Evolutionary conservation across 2,329 filamentous ascomycete species (phyloP), one percentile per base, ranked within the genome.

Genomic region (Fusarium aywerte): DNA sequence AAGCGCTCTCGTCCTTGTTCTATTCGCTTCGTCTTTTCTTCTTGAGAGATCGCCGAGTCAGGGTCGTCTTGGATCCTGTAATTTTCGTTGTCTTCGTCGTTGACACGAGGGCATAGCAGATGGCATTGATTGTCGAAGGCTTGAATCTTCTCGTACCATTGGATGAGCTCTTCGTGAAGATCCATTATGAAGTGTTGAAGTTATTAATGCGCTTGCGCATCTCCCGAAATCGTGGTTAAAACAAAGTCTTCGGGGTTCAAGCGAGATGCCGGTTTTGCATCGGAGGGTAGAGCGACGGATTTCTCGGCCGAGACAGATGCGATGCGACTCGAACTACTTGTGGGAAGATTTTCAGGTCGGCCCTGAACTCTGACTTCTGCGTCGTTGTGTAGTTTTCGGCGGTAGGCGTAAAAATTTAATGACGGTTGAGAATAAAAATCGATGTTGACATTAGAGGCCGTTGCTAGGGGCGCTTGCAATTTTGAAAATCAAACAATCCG

Each of bases 31-130:
- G 80, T 75, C 73, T 88, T 89, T 65, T 85, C 82, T 10, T 82
- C 81, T 18, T 73, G 67, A 9, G 83, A 82, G 36, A 87, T 82
- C 15, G 80, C 78, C 16, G 85, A 83, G 4, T 80, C 78, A 5
- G 79, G 80, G 62, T 89, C 83, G 21, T 89, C 83, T 16, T 75
- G 52, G 3, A 48, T 60, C 49, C 76, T 76, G 77, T 92, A 92
- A 71, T 89, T 84, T 65, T 87, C 85, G 20, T 77, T 76, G 64
- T 93, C 91, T 2, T 90, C 85, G 44, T 88, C 85, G 69, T 82
- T 79, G 56, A 87, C 77, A 62, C 86, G 87, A 2, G 91, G 89
- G 64, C 91, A 93, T 61, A 92, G 85, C 51, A 92, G 81, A 72
- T 93, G 91, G 23, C 82, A 79, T 15, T 84, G 78, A n/a, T 76